Evolutionary conservation across 1,284 basidiomycete species (phyloP), one percentile per base, ranked within the genome.

Genomic region (Peniophora sp.): DNA sequence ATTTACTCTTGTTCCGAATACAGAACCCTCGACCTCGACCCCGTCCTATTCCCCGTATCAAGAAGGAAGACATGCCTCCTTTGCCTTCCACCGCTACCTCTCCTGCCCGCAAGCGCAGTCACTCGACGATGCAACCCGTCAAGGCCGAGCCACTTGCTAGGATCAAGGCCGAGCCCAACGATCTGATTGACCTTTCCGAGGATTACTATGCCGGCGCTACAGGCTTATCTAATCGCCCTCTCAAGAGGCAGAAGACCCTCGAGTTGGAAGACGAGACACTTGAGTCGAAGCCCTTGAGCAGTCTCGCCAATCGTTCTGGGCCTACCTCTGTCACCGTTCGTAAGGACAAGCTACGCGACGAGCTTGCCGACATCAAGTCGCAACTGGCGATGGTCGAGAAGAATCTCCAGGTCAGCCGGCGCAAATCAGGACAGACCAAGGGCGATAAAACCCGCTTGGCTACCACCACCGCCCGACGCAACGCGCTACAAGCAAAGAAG

Each of bases 341-440:
- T 12, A 32, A 32, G 27, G 27, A 32, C 6, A 32, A 32, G 6
- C 52, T 60, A 20, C 66, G 66, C 24, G 48, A 24, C 9, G 50
- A 61, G 43, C 61, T 71, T 14, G 41, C 53, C 2, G 58, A 64
- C 3, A 41, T 71, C 6, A 64, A 68, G 42, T 20, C 24, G 1
- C 12, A 57, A 44, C 67, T 71, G 3, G 57, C 55, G 0, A 47
- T 51, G 12, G 27, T 57, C 3, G 58, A 65, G 34, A 47, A n/a
- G 1, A 32, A 54, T 1, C 49, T 66, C 9, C 58, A 63, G 24
- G 56, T 57, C 8, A 50, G 61, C 3, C 22, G 48, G 36, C 55
- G 61, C 24, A 71, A 71, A 57, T 49, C 44, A 10, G 59, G 47
- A 8, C 63, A 60, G 47, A 60, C 58, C 10, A 65, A 64, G 54